phyloP scores from a whole-genome alignment of 2,329 filamentous ascomycete species.

The Magnaporthales sp. region DNA sequence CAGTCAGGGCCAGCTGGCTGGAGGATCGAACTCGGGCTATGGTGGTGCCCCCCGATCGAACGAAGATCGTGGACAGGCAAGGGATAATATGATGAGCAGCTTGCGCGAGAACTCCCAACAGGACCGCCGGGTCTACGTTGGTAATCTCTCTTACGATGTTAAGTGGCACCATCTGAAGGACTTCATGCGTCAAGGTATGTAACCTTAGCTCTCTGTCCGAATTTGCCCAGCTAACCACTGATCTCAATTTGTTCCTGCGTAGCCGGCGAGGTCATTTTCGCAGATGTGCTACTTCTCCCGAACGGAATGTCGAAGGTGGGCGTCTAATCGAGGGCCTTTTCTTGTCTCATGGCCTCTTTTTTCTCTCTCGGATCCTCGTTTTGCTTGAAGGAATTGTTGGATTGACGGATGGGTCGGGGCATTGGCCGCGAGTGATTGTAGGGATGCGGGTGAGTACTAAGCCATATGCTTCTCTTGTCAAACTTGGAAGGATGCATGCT shows the following conservation, averaged over 20 bases:
- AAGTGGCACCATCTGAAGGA: slow-evolving; percentile 99
- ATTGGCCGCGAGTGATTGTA: slow-evolving; percentile 82
- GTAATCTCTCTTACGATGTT: slow-evolving; percentile 98
- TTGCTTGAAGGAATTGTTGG: slow-evolving; percentile 67
- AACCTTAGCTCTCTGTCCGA: not conserved
- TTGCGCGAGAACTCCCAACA: slow-evolving; percentile 94
- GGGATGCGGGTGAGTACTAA: slow-evolving; percentile 90
- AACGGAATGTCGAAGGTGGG: slow-evolving; percentile 99
- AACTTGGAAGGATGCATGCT: not conserved
- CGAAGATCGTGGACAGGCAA: slow-evolving; percentile 75
- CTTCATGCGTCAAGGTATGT: slow-evolving; percentile 98
- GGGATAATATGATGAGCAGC: slow-evolving; percentile 93
- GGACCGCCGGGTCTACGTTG: slow-evolving; percentile 98
- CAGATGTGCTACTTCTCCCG: slow-evolving; percentile 97
- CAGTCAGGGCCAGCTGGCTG: slow-evolving; percentile 58
- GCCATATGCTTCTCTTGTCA: not conserved
- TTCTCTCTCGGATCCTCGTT: slow-evolving; percentile 12
- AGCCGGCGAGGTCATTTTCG: slow-evolving; percentile 99
- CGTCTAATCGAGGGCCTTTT: slow-evolving; percentile 67
- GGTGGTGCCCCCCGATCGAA: slow-evolving; percentile 64
- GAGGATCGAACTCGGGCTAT: slow-evolving; percentile 61
- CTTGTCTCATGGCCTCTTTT: slow-evolving; percentile 38
- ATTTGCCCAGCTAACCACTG: not conserved
- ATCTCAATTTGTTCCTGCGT: slow-evolving; percentile 15
- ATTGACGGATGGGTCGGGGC: slow-evolving; percentile 92